phyloP scores from a whole-genome alignment of 257 asterid genomes.

The Nicotiana paniculata region DNA sequence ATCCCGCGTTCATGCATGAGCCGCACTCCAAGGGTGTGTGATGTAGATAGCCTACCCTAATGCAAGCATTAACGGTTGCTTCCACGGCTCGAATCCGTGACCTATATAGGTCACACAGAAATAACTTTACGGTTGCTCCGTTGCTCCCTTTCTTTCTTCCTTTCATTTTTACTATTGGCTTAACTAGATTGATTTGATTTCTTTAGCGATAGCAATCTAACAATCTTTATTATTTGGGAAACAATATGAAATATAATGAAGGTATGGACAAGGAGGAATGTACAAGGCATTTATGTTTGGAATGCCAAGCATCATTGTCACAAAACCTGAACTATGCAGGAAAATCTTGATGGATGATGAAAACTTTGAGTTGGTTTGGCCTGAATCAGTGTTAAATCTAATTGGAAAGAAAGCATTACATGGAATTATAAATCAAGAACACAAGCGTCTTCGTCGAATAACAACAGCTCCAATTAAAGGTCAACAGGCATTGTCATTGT shows the following conservation, averaged over 20 bases:
- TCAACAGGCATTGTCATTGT: conserved; percentile 4
- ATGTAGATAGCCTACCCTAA: too few relatives aligned
- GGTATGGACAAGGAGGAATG: conserved; percentile 12
- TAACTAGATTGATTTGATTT: not conserved
- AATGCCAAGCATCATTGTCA: conserved; percentile 12
- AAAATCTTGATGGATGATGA: conserved; percentile 16
- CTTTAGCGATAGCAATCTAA: not conserved
- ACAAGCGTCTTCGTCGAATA: conserved; percentile 10
- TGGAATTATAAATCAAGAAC: conserved; percentile 12
- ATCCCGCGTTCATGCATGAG: too few relatives aligned
- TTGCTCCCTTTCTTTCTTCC: too few relatives aligned
- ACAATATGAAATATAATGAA: not conserved
- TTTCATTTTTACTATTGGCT: not conserved
- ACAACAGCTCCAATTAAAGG: conserved; percentile 9
- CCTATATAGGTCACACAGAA: too few relatives aligned
- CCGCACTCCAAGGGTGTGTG: too few relatives aligned
- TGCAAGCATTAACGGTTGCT: too few relatives aligned
- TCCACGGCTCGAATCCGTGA: too few relatives aligned
- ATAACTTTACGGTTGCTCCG: too few relatives aligned
- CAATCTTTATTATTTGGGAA: not conserved
- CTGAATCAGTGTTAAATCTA: conserved; percentile 7
- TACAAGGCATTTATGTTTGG: conserved; percentile 12
- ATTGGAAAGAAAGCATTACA: conserved; percentile 13
- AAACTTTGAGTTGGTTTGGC: conserved; percentile 9
- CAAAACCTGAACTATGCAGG: conserved; percentile 8